These are phyloP conservation scores for Nannizziopsis arthrosporioides DNA, from an alignment of 2,329 filamentous ascomycete genomes.

Conservation along the genomic window DNA sequence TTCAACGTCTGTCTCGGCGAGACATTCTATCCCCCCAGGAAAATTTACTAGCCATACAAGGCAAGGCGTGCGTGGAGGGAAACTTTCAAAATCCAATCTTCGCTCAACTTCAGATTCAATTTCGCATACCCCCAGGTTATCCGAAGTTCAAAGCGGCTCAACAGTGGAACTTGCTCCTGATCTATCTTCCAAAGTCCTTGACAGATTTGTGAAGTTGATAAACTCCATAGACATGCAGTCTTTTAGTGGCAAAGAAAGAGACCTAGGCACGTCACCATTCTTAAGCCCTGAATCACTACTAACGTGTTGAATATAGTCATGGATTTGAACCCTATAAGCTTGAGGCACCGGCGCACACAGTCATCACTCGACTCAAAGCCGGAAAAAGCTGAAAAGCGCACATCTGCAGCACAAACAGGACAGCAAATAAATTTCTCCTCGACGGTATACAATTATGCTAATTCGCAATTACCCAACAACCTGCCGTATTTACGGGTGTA, in stretches of 20 bases:
- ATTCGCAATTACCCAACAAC: slow-evolving; percentile 58
- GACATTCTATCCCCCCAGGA: background rate
- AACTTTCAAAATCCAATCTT: background rate
- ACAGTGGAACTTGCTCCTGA: slow-evolving; percentile 24
- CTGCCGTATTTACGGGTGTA: slow-evolving; percentile 52
- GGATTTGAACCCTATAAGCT: background rate
- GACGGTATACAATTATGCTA: slow-evolving; percentile 68
- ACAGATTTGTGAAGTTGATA: slow-evolving; percentile 55
- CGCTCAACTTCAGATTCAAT: background rate
- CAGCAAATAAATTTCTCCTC: slow-evolving; percentile 52
- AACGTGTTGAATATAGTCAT: slow-evolving; percentile 1
- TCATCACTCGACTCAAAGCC: slow-evolving; percentile 23
- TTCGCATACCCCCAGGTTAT: background rate
- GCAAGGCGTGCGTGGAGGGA: background rate
- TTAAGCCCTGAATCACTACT: background rate
- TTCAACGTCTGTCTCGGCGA: background rate
- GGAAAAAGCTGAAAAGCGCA: slow-evolving; percentile 27
- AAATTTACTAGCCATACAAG: background rate
- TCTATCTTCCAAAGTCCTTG: slow-evolving; percentile 47
- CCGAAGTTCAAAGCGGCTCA: slow-evolving; percentile 21
- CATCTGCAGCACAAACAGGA: slow-evolving; percentile 17
- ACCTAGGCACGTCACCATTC: slow-evolving; percentile 17
- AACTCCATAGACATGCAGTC: slow-evolving; percentile 58
- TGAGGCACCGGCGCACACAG: background rate
- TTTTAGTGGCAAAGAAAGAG: slow-evolving; percentile 37